Conservation (phyloP, 208 protist genomes). For the Leishmania martiniquensis region DNA sequence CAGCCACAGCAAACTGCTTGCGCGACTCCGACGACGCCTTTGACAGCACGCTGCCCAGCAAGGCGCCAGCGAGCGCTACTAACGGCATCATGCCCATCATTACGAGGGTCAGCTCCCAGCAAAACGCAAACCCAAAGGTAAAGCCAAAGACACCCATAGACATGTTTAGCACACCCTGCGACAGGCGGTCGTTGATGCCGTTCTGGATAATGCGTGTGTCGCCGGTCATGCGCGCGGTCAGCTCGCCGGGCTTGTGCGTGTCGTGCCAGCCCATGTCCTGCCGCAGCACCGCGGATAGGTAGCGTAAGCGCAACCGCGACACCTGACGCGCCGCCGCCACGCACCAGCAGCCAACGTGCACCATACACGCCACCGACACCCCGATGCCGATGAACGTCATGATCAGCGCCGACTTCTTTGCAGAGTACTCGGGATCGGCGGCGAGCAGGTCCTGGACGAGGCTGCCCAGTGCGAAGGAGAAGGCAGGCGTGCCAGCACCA, state of each 20-base stretch:
- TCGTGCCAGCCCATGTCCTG: constrained; percentile 93
- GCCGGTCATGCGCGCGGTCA: constrained; percentile 77
- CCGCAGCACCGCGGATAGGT: constrained; percentile 67
- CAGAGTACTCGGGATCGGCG: constrained; percentile 26
- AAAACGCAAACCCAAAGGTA: constrained; percentile 75
- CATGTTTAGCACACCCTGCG: constrained; percentile 60
- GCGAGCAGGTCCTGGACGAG: constrained; percentile 61
- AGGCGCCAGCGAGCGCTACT: constrained; percentile 45
- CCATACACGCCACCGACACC: constrained; percentile 34
- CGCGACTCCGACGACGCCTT: constrained; percentile 49
- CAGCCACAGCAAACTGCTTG: constrained; percentile 78
- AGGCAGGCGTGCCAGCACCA: constrained; percentile 66
- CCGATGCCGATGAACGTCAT: constrained; percentile 71
- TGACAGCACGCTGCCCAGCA: constrained; percentile 63
- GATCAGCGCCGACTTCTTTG: constrained; percentile 60
- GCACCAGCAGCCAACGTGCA: constrained; percentile 57
- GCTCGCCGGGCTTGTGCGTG: constrained; percentile 59
- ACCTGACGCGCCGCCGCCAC: constrained; percentile 63
- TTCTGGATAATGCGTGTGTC: constrained; percentile 83
- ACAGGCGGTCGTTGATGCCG: constrained; percentile 87
- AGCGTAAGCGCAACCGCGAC: constrained; percentile 48
- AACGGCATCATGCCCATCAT: constrained; percentile 83
- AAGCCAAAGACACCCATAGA: constrained; percentile 82
- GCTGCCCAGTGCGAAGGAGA: constrained; percentile 75
- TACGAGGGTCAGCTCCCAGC: constrained; percentile 79